A percentile compares a stretch with the other conserved stretches of the same genome.
phyloP scores from a whole-genome alignment of 345 rosid genomes.

The Limnanthes douglasii region DNA sequence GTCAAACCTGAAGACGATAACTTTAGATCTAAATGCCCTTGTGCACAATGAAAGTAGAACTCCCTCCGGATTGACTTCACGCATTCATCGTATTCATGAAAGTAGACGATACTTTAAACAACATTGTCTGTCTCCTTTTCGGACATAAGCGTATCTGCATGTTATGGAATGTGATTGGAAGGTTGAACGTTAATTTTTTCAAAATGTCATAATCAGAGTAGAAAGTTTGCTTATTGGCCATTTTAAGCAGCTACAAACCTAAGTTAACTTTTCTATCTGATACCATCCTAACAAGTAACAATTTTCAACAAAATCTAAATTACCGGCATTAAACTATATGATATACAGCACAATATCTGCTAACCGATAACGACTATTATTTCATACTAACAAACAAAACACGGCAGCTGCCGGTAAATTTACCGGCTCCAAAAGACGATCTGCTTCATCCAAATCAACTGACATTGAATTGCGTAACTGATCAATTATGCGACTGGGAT shows the following conservation, averaged over 20 bases:
- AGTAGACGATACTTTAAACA: slow-evolving; percentile 50
- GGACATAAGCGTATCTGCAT: slow-evolving; percentile 79
- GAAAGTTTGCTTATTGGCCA: no score
- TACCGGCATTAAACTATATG: no score
- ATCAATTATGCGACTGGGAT: slow-evolving; percentile 96
- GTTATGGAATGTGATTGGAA: no score
- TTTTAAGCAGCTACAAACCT: no score
- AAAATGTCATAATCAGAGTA: no score
- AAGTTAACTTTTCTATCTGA: no score
- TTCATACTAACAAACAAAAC: neutral
- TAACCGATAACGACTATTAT: neutral
- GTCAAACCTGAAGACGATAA: slow-evolving; percentile 74
- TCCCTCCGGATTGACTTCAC: slow-evolving; percentile 82
- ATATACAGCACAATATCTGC: neutral
- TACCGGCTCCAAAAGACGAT: slow-evolving; percentile 93
- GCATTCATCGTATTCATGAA: slow-evolving; percentile 67
- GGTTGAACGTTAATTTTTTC: no score
- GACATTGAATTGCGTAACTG: slow-evolving; percentile 95
- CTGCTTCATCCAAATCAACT: slow-evolving; percentile 91
- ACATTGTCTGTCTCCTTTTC: slow-evolving; percentile 89
- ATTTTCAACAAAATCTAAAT: no score
- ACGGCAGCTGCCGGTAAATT: slow-evolving; percentile 4
- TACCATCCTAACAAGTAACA: no score
- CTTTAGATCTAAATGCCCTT: slow-evolving; percentile 73
- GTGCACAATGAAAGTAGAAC: slow-evolving; percentile 91